Evolutionary conservation across 495 filamentous ascomycete genomes (phyloP), one percentile per base, ranked within the genome.

Genomic region (Tuber melanosporum): DNA sequence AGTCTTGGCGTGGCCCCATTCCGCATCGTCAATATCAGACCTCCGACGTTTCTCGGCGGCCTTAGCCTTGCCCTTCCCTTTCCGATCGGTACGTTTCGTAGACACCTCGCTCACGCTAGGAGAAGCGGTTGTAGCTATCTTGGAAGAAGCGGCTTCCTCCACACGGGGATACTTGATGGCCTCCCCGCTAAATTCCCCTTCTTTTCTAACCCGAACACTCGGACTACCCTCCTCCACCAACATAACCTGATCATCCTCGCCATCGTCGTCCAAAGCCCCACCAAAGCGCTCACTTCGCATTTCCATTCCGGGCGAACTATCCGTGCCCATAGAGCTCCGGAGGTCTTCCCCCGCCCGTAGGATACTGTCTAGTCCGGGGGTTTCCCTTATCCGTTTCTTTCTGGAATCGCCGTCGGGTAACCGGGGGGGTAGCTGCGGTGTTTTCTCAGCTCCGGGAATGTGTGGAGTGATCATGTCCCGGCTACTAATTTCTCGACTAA

Each of bases 281-380:
- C 79, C 79, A 71, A 82, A 78, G 20, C 32, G 32, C 45, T 81
- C 80, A 20, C 75, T 72, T 20, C 36, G 69, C 77, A 78, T 78
- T 2, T 44, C 70, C 77, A 77, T 78, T 19, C 74, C 75, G 2
- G 75, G 62, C 6, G 36, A 36, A 20, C 46, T 69, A 26, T 77
- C 75, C 36, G 76, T 41, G 12, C 75, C 77, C 71, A 78, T 77
- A n/a, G 42, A 49, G 9, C 71, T 77, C n/a, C 75, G 70, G 4
- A 78, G 44, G 0, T 71, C 77, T 66, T 78, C 77, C 6, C 75
- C 71, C 19, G 75, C 77, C 15, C 72, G 17, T 8, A 77, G 19
- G 3, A 72, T 72, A 8, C 66, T 42, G 10, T 71, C 77, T 2
- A 79, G 22, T 39, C 43, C 77, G 3, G 77, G 77, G 39, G 76